Percentiles rank a stretch among this genome's conserved stretches.
phyloP scores from a whole-genome alignment of 306 rosid species.

The Cicer yamashitae region DNA sequence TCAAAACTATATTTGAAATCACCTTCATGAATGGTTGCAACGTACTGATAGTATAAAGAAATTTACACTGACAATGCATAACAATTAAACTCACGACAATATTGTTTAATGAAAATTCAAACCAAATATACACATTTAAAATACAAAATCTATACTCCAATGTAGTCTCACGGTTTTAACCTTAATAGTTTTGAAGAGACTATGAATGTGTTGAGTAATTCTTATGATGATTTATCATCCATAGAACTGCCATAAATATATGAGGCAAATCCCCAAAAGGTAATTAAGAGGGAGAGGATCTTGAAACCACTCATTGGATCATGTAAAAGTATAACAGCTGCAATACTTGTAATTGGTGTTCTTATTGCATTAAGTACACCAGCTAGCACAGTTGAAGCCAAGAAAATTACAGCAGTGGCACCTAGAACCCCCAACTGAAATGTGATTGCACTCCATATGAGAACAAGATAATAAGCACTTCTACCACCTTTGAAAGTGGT shows the following conservation, averaged over 20 bases:
- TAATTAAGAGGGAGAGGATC: slow-evolving; percentile 66
- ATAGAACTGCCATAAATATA: slow-evolving; percentile 71
- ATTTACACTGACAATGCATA: no score
- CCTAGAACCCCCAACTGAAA: slow-evolving; percentile 88
- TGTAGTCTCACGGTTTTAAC: neutral
- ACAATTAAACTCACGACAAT: no score
- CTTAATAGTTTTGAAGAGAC: neutral
- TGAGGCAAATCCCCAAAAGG: slow-evolving; percentile 61
- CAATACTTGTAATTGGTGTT: slow-evolving; percentile 87
- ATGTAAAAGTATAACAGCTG: slow-evolving; percentile 76
- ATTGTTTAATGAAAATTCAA: neutral
- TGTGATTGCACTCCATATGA: slow-evolving; percentile 75
- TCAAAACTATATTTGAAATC: no score
- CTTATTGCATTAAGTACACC: slow-evolving; percentile 90
- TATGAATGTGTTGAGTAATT: neutral
- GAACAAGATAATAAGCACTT: slow-evolving; percentile 66
- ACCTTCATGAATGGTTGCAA: no score
- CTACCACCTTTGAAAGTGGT: slow-evolving; percentile 68
- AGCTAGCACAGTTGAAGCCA: slow-evolving; percentile 91
- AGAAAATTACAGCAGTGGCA: slow-evolving; percentile 76
- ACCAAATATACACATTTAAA: neutral
- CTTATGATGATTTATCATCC: slow-evolving; percentile 39
- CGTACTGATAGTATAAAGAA: no score
- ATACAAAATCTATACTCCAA: neutral
- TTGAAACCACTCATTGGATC: slow-evolving; percentile 85